Evolutionary conservation across 768 basidiomycete species (phyloP), one percentile per base, ranked within the genome.

Genomic region (Tephrocybe sp.): DNA sequence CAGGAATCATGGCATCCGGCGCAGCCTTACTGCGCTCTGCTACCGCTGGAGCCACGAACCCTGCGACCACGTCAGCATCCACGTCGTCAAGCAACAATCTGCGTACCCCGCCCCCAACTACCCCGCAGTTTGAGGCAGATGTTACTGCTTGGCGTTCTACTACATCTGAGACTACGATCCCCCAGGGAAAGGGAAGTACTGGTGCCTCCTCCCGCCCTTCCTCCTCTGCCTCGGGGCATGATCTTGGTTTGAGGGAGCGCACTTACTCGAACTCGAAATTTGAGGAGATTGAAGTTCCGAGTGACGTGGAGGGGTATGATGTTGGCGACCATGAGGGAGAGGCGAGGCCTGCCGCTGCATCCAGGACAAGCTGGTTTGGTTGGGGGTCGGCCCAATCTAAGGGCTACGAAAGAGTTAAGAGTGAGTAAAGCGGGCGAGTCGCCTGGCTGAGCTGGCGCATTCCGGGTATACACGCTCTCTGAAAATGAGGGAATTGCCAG

Each of bases 231-330:
- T 45, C 50, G 16, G n/a, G 27, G 22, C 40, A 42, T 13, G 31
- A 11, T 16, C 52, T 61, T 6, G 55, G 61, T 19, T 41, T 75
- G 5, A 71, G 80, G 33, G 77, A 75, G 58, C 72, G 81, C 38
- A 66, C 71, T 10, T 69, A 69, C 13, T 71, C 61, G 15, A 61
- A 47, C 47, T 47, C 70, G 41, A 69, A 68, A 50, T 85, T 84
- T 53, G 88, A 88, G 56, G 84, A 89, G 67, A 76, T 83, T 2
- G 81, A 84, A 52, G 80, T 83, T n/a, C 79, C 80, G 34, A 84
- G 82, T 48, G 86, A 89, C 54, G 75, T 73, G 12, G 87, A 89
- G 53, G 83, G 80, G 5, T 79, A 86, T 47, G 78, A 82, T 46
- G 69, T 69, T 58, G 64, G 69, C 27, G 64, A 64, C 65, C 22